These are phyloP conservation scores for Crithidia mellificae DNA, from an alignment of 208 protist genomes.

Conservation along the genomic window DNA sequence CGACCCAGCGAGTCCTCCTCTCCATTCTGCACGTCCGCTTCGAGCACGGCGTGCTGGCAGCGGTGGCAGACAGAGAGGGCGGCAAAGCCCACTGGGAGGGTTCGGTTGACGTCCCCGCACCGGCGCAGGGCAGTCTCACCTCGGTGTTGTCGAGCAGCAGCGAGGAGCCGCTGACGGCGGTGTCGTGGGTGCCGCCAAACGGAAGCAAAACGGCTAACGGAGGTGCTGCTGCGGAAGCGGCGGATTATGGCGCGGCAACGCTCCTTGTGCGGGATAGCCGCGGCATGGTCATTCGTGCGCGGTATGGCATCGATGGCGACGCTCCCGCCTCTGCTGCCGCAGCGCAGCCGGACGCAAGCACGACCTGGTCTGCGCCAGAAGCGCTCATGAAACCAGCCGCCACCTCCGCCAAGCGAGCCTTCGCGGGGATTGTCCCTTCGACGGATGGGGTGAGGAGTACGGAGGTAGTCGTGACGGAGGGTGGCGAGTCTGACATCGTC, in stretches of 20 bases:
- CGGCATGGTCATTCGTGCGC: constrained; percentile 18
- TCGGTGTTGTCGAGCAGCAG: not conserved
- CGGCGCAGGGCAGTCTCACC: not conserved
- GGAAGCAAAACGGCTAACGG: not conserved
- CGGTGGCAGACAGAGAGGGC: not conserved
- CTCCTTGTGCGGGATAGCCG: constrained; percentile 21
- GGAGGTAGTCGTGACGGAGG: not conserved
- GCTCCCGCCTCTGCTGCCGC: not conserved
- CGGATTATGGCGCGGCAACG: not conserved
- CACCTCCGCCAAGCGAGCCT: not conserved
- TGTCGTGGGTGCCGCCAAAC: not conserved
- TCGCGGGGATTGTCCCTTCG: not conserved
- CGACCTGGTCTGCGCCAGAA: constrained; percentile 10
- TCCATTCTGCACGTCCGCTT: not conserved
- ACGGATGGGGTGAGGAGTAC: not conserved
- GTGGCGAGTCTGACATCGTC: constrained; percentile 17
- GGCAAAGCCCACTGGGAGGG: not conserved
- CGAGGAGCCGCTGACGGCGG: not conserved
- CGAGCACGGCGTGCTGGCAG: not conserved
- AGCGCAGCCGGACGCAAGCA: not conserved
- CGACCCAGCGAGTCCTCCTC: constrained; percentile 5
- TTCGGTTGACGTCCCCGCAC: constrained; percentile 1
- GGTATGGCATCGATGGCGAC: not conserved
- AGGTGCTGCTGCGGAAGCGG: not conserved
- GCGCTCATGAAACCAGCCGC: not conserved